Evolutionary conservation across 352 stramenopile genomes (phyloP).

Genomic region (Globisporangium iwayamae): DNA sequence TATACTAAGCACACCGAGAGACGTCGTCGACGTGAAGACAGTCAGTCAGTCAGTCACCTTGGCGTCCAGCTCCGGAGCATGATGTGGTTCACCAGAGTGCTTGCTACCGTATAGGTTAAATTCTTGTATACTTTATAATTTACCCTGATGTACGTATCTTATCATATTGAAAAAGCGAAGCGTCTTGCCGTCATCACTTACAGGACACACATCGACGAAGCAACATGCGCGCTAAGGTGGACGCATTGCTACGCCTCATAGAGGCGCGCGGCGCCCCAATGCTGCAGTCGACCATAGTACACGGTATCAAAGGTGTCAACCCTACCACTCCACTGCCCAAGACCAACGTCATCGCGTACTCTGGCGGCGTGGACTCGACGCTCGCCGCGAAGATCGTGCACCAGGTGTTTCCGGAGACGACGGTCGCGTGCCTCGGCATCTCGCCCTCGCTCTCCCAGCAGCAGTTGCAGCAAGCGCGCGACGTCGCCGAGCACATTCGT

Average conservation of each 20-base stretch:
- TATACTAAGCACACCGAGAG: too few species aligned
- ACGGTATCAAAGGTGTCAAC: not conserved
- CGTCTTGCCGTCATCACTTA: too few species aligned
- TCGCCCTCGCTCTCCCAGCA: constrained; percentile 87
- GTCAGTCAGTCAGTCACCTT: too few species aligned
- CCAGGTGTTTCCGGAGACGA: constrained; percentile 66
- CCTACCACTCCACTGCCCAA: not conserved
- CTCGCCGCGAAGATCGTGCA: constrained; percentile 91
- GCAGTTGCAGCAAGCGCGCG: constrained; percentile 86
- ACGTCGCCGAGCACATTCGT: constrained; percentile 86
- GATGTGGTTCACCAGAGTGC: too few species aligned
- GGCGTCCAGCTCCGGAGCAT: too few species aligned
- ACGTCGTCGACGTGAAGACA: too few species aligned
- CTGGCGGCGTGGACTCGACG: constrained; percentile 95
- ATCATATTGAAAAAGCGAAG: too few species aligned
- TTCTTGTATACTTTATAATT: too few species aligned
- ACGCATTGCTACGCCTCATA: constrained; percentile 35
- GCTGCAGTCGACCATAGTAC: not conserved
- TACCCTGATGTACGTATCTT: too few species aligned
- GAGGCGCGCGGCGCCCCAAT: constrained; percentile 24
- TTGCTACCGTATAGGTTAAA: too few species aligned
- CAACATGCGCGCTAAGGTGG: constrained; percentile 21
- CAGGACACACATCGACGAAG: not conserved
- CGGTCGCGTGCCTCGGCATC: constrained; percentile 90
- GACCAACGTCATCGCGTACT: constrained; percentile 89